Evolutionary conservation across 495 filamentous ascomycete genomes (phyloP).

Genomic region (Penicillium robsamsonii): DNA sequence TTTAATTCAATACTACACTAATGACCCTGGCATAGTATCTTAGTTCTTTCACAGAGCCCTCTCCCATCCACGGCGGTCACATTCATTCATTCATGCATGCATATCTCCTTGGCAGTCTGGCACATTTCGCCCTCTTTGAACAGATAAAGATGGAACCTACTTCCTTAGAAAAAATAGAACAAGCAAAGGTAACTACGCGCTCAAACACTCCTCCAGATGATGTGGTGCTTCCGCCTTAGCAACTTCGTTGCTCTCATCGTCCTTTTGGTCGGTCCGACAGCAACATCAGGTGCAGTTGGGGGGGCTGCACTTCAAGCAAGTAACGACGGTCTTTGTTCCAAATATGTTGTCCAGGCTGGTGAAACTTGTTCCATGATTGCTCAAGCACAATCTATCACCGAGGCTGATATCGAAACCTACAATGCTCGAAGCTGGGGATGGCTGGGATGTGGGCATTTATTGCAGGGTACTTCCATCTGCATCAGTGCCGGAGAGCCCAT

Average conservation of each 20-base stretch:
- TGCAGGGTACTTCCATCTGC: constrained; percentile 1
- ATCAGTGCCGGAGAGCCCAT: constrained; percentile 1
- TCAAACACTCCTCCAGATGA: neutral
- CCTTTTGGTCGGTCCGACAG: neutral
- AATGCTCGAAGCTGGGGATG: neutral
- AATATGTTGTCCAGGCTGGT: neutral
- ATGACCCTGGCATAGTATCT: neutral
- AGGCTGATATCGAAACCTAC: neutral
- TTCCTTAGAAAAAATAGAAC: neutral
- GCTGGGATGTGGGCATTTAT: neutral
- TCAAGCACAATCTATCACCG: neutral
- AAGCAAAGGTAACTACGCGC: neutral
- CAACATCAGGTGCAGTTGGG: neutral
- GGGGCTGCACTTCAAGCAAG: neutral
- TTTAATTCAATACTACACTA: neutral
- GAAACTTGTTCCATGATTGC: constrained; percentile 1
- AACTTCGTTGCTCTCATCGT: neutral
- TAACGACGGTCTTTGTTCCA: neutral
- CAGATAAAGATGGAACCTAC: neutral
- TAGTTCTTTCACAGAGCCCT: neutral
- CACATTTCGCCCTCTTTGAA: neutral
- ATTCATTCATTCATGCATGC: neutral
- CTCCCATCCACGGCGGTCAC: neutral
- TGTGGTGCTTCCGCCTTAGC: neutral
- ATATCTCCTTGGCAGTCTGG: neutral